Base-by-base conservation (phyloP, 1,139 yeast genomes). In the Pichia sp. region DNA sequence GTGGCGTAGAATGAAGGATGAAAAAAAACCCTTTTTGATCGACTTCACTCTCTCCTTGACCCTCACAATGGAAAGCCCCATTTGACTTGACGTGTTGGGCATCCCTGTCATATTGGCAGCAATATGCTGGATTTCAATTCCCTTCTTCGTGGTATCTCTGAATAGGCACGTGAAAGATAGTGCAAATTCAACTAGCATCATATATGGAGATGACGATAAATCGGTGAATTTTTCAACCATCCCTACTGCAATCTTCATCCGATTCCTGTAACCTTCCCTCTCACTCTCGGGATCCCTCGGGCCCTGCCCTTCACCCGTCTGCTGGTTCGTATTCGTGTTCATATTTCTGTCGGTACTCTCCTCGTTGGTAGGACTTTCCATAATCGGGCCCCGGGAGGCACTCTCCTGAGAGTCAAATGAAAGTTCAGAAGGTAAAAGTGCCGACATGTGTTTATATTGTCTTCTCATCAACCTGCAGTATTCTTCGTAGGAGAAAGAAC, bases 41-140 rank as follows among this genome's bases (percentile, higher is more conserved):
- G 45, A 42, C n/a, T 42, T 42, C 29, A 42, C 45, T 42, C 31
- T 42, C 31, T 42, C 45, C n/a, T 42, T 19, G n/a, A 42, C 45
- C n/a, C 45, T 10, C 31, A 42, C 13, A n/a, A 42, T 42, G 29
- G 31, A 42, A 16, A 42, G 31, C n/a, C 45, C 45, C 40, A 36
- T 36, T 13, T 36, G 40, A 13, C 40, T 36, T 4, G 40, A 11
- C 15, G 40, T 36, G 40, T 36, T 36, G 15, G 40, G 40, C 40
- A 36, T 36, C 13, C 40, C 40, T 6, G 40, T 36, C 40, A 36
- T 36, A 15, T 36, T 36, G 15, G 40, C 40, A 6, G 40, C 40
- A 36, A 36, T 7, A 15, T 36, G 40, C 15, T 36, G 40, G 15
- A 36, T 36, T 13, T 36, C 40, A 13, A 36, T 36, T 15, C 40